phyloP scores from a whole-genome alignment of 257 asterid species.

The Solanum ossicruentum region DNA sequence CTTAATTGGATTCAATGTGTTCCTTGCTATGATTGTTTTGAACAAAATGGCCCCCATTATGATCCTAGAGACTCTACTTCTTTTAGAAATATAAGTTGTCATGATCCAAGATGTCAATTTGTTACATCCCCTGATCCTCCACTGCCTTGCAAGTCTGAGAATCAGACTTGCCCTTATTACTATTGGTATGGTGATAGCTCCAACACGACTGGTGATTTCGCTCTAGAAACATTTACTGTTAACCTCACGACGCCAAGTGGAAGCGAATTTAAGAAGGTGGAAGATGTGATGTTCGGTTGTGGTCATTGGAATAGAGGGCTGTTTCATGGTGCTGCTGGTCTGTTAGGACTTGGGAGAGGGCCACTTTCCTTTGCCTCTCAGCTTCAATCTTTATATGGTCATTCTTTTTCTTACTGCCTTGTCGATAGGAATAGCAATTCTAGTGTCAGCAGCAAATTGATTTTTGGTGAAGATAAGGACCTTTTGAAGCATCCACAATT shows the following conservation, averaged over 20 bases:
- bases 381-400: slow-evolving; percentile 53
- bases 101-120: slow-evolving; percentile 53
- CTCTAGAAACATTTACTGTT: slow-evolving; percentile 70
- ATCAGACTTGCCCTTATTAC: slow-evolving; percentile 67
- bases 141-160: slow-evolving; percentile 24
- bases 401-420: slow-evolving; percentile 77
- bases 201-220: slow-evolving; percentile 81
- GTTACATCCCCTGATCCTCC: slow-evolving; percentile 81
- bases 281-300: slow-evolving; percentile 86
- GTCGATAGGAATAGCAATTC: slow-evolving; percentile 73
- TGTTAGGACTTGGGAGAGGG: slow-evolving; percentile 76
- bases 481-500: slow-evolving; percentile 38
- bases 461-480: slow-evolving; percentile 65
- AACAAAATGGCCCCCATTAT: slow-evolving; percentile 65
- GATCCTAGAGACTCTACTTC: slow-evolving; percentile 48
- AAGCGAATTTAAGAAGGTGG: slow-evolving; percentile 39
- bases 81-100: slow-evolving; percentile 45
- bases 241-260: slow-evolving; percentile 48
- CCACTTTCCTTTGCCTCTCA: slow-evolving; percentile 77
- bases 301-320: slow-evolving; percentile 95
- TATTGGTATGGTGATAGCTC: slow-evolving; percentile 97
- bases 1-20: slow-evolving; percentile 89
- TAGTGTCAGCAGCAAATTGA: slow-evolving; percentile 71
- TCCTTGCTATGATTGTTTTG: slow-evolving; percentile 84
- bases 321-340: slow-evolving; percentile 92